phyloP scores from a whole-genome alignment of 805 yeast species.

The Teunomyces cretensis region DNA sequence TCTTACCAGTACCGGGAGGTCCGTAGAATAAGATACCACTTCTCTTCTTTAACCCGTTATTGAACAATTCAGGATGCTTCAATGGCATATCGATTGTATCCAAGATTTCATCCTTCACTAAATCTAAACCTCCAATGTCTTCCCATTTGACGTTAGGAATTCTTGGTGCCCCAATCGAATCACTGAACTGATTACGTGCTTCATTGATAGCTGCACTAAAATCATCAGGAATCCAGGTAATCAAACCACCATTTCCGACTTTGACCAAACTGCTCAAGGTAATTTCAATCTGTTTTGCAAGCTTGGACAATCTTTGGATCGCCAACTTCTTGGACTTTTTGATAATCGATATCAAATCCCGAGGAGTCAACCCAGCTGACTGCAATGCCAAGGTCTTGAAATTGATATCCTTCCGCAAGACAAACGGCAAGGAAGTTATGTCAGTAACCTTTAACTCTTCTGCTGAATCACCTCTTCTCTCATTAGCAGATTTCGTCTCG shows the following conservation, averaged over 20 bases:
- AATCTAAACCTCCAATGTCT: slow-evolving; percentile 92
- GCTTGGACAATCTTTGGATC: slow-evolving; percentile 43
- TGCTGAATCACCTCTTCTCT: slow-evolving; percentile 24
- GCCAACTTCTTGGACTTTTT: slow-evolving; percentile 62
- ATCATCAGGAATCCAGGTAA: slow-evolving; percentile 57
- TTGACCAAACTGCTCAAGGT: slow-evolving; percentile 31
- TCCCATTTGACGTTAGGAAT: slow-evolving; percentile 96
- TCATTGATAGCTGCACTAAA: slow-evolving; percentile 69
- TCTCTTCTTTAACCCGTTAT: slow-evolving; percentile 86
- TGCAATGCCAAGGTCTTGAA: slow-evolving; percentile 65
- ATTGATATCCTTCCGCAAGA: slow-evolving; percentile 41
- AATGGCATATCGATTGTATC: slow-evolving; percentile 97
- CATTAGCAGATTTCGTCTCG: slow-evolving; percentile 14
- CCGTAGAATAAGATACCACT: slow-evolving; percentile 95
- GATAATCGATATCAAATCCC: slow-evolving; percentile 73
- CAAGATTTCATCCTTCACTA: slow-evolving; percentile 86
- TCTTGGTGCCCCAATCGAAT: slow-evolving; percentile 94
- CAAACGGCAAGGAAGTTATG: slow-evolving; percentile 18
- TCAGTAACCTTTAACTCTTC: slow-evolving; percentile 18
- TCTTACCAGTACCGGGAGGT: slow-evolving; percentile 98
- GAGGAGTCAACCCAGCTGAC: slow-evolving; percentile 90
- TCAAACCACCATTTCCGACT: slow-evolving; percentile 54
- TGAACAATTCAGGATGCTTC: slow-evolving; percentile 86
- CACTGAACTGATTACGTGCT: slow-evolving; percentile 86
- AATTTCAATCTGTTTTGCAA: slow-evolving; percentile 21